These are phyloP conservation scores for Pistacia vera DNA, from an alignment of 345 rosid genomes.

Conservation along the genomic window DNA sequence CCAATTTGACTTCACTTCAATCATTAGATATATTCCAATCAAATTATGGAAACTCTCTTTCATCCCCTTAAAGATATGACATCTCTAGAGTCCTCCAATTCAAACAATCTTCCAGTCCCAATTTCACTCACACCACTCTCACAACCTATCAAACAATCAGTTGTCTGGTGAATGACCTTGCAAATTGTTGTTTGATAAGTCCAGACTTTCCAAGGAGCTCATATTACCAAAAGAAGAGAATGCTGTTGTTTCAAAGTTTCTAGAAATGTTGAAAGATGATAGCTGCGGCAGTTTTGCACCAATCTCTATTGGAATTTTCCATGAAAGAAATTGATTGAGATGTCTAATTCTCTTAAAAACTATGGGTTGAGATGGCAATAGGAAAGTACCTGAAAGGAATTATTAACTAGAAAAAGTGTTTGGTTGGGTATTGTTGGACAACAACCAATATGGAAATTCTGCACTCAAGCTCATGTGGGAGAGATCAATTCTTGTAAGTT, in stretches of 20 bases:
- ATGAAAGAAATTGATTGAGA: slow-evolving; percentile 1
- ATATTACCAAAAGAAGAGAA: not conserved
- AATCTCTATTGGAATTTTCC: no score
- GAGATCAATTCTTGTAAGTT: not conserved
- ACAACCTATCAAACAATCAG: slow-evolving; percentile 11
- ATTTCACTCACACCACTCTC: slow-evolving; percentile 9
- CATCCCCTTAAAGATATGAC: no score
- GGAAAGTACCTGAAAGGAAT: slow-evolving; percentile 10
- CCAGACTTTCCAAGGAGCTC: not conserved
- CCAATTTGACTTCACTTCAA: no score
- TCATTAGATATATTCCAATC: no score
- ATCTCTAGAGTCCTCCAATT: not conserved
- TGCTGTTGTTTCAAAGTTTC: not conserved
- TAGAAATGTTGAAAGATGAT: not conserved
- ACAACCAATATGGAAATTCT: no score
- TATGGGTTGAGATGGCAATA: slow-evolving; percentile 12
- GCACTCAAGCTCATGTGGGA: not conserved
- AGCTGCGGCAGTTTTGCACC: slow-evolving; percentile 5
- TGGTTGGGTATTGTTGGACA: not conserved
- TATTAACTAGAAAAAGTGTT: not conserved
- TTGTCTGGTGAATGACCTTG: no score
- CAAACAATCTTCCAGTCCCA: slow-evolving; percentile 16
- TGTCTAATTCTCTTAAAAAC: not conserved
- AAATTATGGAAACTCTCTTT: no score
- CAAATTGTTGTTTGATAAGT: not conserved